Base-by-base conservation (phyloP, 345 rosid genomes). In the Triadica sebifera region DNA sequence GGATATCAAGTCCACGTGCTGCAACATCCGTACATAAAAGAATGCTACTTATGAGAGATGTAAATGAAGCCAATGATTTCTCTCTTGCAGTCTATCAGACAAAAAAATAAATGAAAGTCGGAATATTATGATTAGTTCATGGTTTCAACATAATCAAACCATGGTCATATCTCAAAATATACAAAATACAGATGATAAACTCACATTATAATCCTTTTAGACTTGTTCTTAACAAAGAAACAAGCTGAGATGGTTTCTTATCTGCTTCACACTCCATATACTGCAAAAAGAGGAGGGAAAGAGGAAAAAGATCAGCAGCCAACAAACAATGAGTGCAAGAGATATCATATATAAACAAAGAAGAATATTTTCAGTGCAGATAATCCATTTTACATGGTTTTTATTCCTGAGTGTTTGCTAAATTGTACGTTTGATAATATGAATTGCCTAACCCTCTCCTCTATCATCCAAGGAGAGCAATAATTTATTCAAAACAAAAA, bases 1-100 rank as follows among this genome's bases (percentile, higher is more conserved):
- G 94, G 77, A 95, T 95, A 84, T 95, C 98, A 51, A 95, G 91
- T 58, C 98, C 99, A 75, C 97, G 92, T 49, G 99, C 98, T 65
- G 99, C 96, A 29, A 93, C 96, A 84, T 95, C 98, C 66, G 98
- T 95, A 77, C 96, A 93, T 56, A 91, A 85, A 83, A 95, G 97
- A 71, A 84, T 75, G 74, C 92, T 97, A 75, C 87, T 87, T 76
- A 91, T 85, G 74, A 88, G 89, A 64, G 93, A 84, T 4, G 91
- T 88, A 75, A 95, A 95, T 65, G 88, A 81, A 73, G 94, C 89
- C 75, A 93, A 80, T 63, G 98, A 96, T 80, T 90, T 95, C 81
- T 91, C 94, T 83, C 99, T 84, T 64, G 75, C 89, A 72, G 71
- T 80, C 99, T 93, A 77, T 39, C 53, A 37, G 46, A 51, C 43